Evolutionary conservation across 2,329 filamentous ascomycete species (phyloP), one percentile per base, ranked within the genome.

Genomic region (Phaeosphaeria sp.): DNA sequence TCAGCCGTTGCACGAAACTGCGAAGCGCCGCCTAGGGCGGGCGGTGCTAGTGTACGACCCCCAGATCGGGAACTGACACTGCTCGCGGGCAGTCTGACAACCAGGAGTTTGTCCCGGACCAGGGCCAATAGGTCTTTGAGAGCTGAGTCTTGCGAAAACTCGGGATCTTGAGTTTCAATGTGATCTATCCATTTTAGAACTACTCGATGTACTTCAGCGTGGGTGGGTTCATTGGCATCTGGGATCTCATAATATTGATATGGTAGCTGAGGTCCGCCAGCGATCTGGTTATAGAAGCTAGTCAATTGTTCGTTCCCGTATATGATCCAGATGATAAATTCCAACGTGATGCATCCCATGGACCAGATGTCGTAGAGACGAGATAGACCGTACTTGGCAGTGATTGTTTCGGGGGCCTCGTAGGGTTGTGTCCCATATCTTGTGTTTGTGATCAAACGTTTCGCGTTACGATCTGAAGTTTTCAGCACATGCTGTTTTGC

Each of bases 331-430:
- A 71, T 57, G 6, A 67, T 54, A 25, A 65, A 67, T 36, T 72
- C 66, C 0, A 72, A 42, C 3, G 49, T 61, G 22, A 72, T 64
- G 46, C 68, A 72, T 6, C 70, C 70, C 62, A 72, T 64, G 0
- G 66, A 59, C 68, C 68, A 72, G 0, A 69, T 41, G 22, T 72
- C 67, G 36, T 62, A 69, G 0, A 63, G 53, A 0, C 66, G 66
- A 7, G 65, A 69, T 15, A 54, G 18, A 13, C 20, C 22, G 4
- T 6, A 42, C 25, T 49, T 49, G 4, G 21, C 46, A n/a, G 47
- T 58, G 3, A 53, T 15, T 1, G 52, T 25, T 23, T 64, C 66
- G 0, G 62, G 67, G 5, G 65, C 52, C 43, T 68, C 66, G 44
- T 69, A 68, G 2, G 51, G 50, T 0, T 33, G 20, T 1, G 65